Percentiles rank a stretch among this genome's conserved stretches.
Conservation (phyloP, 768 basidiomycete species). For the Sporobolomyces roseus region DNA sequence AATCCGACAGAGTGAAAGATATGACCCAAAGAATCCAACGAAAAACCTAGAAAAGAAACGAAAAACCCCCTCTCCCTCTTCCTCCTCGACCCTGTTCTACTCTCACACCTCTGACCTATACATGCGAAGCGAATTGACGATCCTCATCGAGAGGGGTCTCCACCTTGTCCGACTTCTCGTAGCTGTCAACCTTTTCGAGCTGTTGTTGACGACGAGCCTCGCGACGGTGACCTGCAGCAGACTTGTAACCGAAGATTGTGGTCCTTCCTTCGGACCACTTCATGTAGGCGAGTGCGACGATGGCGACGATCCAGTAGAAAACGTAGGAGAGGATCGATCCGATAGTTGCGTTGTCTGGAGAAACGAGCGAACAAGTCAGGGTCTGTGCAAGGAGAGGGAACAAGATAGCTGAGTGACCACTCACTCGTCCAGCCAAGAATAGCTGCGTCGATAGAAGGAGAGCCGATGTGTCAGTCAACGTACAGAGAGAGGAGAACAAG, state of each 20-base stretch:
- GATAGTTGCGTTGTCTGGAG: conserved; percentile 49
- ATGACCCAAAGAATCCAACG: too few relatives aligned
- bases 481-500: background rate
- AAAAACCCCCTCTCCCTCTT: too few relatives aligned
- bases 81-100: too few relatives aligned
- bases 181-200: conserved; percentile 21
- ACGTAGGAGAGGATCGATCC: conserved; percentile 81
- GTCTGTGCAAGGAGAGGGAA: background rate
- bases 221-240: conserved; percentile 25
- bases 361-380: background rate
- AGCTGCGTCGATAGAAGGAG: conserved; percentile 43
- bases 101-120: conserved; percentile 4
- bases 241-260: conserved; percentile 25
- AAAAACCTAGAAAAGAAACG: too few relatives aligned
- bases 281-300: conserved; percentile 60
- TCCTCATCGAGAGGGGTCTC: conserved; percentile 27
- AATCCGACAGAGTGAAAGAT: too few relatives aligned
- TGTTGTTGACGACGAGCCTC: background rate
- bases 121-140: conserved; percentile 29
- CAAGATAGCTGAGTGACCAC: background rate
- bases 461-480: too few relatives aligned
- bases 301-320: conserved; percentile 85
- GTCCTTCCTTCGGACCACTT: conserved; percentile 53
- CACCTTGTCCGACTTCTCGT: conserved; percentile 15
- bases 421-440: conserved; percentile 24